These are phyloP conservation scores for Fusarium xylarioides DNA, from an alignment of 2,329 filamentous ascomycete genomes.

Conservation along the genomic window DNA sequence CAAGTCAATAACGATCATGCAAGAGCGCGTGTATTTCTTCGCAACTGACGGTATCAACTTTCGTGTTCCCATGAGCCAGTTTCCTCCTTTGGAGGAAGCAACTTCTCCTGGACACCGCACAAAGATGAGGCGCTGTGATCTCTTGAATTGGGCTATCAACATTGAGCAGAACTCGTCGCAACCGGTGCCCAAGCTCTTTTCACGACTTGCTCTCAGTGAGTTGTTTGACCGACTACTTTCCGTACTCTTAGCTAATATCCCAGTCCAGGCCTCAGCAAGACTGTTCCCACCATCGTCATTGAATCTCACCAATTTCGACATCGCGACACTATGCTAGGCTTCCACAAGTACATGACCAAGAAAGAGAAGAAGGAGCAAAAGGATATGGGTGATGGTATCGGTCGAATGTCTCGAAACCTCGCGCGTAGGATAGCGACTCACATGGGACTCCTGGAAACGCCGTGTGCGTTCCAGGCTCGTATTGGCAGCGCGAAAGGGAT, in stretches of 20 bases:
- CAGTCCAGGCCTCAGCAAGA: constrained; percentile 61
- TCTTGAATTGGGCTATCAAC: constrained; percentile 64
- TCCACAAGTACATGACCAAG: constrained; percentile 66
- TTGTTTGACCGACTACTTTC: neutral
- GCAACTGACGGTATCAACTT: constrained; percentile 61
- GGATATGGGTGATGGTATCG: constrained; percentile 75
- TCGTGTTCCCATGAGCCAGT: constrained; percentile 1
- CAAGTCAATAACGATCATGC: constrained; percentile 34
- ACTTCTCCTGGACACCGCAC: constrained; percentile 36
- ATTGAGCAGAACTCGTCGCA: constrained; percentile 56
- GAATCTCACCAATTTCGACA: constrained; percentile 55
- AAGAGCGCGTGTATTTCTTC: constrained; percentile 63
- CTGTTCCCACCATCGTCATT: constrained; percentile 57
- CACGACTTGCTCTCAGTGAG: constrained; percentile 64
- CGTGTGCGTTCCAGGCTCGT: constrained; percentile 74
- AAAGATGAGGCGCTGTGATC: constrained; percentile 49
- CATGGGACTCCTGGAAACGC: constrained; percentile 63
- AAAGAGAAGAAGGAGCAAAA: constrained; percentile 50
- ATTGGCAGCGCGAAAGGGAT: constrained; percentile 79
- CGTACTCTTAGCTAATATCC: neutral
- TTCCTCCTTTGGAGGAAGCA: constrained; percentile 42
- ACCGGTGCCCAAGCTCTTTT: constrained; percentile 65
- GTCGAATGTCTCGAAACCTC: constrained; percentile 68
- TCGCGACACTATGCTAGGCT: constrained; percentile 12
- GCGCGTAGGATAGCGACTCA: constrained; percentile 60